Percentiles rank a stretch among this genome's conserved stretches.
Evolutionary conservation across 495 filamentous ascomycete species (phyloP).

Genomic region (Hypomontagnella submonticulosa): DNA sequence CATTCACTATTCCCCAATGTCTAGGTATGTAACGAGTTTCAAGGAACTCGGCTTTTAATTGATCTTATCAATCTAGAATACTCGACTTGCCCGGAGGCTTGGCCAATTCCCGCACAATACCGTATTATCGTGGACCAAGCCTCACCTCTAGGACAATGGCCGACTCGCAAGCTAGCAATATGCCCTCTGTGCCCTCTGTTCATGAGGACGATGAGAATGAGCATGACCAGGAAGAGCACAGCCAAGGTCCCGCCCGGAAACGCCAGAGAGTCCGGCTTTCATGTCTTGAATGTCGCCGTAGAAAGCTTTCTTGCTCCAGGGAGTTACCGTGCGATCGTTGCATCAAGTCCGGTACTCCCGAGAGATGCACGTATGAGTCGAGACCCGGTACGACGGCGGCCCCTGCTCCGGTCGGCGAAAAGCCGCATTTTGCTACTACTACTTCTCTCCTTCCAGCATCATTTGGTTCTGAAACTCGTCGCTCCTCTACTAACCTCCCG

Average conservation of each 20-base stretch:
- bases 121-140: constrained; percentile 23
- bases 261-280: constrained; percentile 61
- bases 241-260: constrained; percentile 55
- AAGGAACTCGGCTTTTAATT: constrained; percentile 3
- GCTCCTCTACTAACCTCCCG: constrained; percentile 39
- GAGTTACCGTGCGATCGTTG: constrained; percentile 64
- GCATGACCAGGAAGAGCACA: constrained; percentile 38
- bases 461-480: constrained; percentile 32
- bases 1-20: constrained; percentile 28
- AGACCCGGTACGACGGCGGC: constrained; percentile 48
- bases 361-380: constrained; percentile 62
- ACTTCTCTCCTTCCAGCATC: constrained; percentile 20
- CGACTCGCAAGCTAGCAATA: constrained; percentile 27
- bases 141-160: constrained; percentile 25
- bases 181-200: constrained; percentile 30
- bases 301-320: constrained; percentile 63
- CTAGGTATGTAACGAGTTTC: constrained; percentile 26
- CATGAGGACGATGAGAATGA: constrained; percentile 37
- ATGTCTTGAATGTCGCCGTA: constrained; percentile 61
- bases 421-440: constrained; percentile 9
- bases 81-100: constrained; percentile 19
- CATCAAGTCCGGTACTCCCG: constrained; percentile 61
- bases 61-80: constrained; percentile 39
- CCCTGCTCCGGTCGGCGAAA: constrained; percentile 23
- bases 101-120: constrained; percentile 30